Evolutionary conservation across 176 grass and related monocot genomes (phyloP).

Genomic region (Tillandsia leiboldiana): DNA sequence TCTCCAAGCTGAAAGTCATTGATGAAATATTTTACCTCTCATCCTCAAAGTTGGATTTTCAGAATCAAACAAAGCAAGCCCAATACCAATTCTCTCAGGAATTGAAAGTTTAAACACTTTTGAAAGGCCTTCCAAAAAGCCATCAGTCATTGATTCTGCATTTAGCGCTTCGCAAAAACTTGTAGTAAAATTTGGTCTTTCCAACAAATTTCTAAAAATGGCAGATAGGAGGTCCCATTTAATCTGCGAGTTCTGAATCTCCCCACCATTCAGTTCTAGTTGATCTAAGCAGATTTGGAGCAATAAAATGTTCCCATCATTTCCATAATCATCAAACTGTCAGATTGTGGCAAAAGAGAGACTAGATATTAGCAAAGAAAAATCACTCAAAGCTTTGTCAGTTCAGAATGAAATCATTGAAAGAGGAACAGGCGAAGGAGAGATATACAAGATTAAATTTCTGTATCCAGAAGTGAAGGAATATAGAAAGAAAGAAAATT

Average conservation of each 20-base stretch:
- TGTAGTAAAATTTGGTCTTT: slow-evolving; percentile 57
- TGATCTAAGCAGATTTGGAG: slow-evolving; percentile 73
- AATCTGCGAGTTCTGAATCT: slow-evolving; percentile 23
- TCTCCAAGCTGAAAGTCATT: background rate
- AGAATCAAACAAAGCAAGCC: slow-evolving; percentile 72
- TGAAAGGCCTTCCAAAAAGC: slow-evolving; percentile 64
- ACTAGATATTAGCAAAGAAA: background rate
- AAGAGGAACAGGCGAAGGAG: no score
- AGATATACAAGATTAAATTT: no score
- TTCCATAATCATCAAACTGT: slow-evolving; percentile 64
- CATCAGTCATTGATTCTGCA: slow-evolving; percentile 24
- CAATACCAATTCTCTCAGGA: slow-evolving; percentile 58
- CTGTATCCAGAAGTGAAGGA: no score
- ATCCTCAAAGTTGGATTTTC: slow-evolving; percentile 48
- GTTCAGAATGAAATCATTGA: background rate
- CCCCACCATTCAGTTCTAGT: slow-evolving; percentile 28
- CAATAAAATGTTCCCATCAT: slow-evolving; percentile 54
- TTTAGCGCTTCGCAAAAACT: slow-evolving; percentile 70
- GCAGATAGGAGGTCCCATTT: slow-evolving; percentile 37
- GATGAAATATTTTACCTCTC: slow-evolving; percentile 36
- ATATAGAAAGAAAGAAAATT: no score
- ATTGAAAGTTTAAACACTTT: slow-evolving; percentile 49
- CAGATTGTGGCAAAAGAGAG: slow-evolving; percentile 20
- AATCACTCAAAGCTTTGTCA: slow-evolving; percentile 1
- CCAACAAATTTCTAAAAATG: slow-evolving; percentile 60